phyloP scores from a whole-genome alignment of 441 rosid genomes.

The Biscutella laevigata region DNA sequence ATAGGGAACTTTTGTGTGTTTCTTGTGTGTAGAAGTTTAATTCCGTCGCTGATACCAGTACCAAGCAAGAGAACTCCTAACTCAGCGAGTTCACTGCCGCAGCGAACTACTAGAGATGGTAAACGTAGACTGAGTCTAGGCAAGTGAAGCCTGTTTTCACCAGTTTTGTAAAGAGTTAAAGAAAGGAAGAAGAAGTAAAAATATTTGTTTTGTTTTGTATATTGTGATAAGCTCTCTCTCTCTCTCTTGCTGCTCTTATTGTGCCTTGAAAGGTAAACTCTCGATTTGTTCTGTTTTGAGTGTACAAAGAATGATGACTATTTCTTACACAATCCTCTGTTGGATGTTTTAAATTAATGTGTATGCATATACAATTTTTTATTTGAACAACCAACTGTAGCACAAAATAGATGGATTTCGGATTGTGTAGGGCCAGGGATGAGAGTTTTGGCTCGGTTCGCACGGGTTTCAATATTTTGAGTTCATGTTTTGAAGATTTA shows the following conservation, averaged over 20 bases:
- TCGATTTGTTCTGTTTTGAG: neutral
- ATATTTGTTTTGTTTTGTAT: neutral
- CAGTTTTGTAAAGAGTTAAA: conserved; percentile 9
- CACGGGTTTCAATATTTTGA: too few species aligned
- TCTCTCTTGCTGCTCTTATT: conserved; percentile 2
- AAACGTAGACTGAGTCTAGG: conserved; percentile 46
- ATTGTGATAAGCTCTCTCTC: conserved; percentile 7
- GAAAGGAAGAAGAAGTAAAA: neutral
- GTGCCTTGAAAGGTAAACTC: neutral
- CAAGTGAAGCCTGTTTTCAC: conserved; percentile 34
- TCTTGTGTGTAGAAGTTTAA: conserved; percentile 43
- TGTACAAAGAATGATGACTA: conserved; percentile 9
- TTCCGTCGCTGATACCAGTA: conserved; percentile 70
- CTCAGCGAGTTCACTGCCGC: conserved; percentile 28
- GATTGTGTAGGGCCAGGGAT: too few species aligned
- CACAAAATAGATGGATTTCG: too few species aligned
- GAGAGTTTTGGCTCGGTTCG: too few species aligned
- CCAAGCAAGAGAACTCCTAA: conserved; percentile 39
- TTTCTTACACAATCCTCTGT: conserved; percentile 3
- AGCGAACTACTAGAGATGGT: conserved; percentile 32
- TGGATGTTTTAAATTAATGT: neutral
- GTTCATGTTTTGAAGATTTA: too few species aligned
- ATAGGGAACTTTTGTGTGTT: neutral
- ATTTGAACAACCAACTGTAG: neutral
- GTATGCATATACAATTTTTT: neutral